Evolutionary conservation across 2,329 filamentous ascomycete species (phyloP), one percentile per base, ranked within the genome.

Genomic region (Exserohilum rostratum): DNA sequence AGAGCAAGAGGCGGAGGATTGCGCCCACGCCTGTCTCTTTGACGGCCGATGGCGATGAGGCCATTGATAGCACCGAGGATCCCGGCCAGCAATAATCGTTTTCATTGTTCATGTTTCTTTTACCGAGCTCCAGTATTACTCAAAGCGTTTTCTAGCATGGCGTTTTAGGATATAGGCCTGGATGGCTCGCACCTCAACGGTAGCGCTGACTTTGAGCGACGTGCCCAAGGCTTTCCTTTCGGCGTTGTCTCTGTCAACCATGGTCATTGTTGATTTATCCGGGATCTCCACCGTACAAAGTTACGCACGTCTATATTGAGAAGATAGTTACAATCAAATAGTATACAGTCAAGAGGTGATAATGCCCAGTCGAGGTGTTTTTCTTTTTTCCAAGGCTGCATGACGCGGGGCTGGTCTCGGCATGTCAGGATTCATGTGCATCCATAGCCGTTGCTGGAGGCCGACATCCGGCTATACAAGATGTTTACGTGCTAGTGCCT

Each of bases 1-100:
- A 67, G 42, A 75, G 72, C 13, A 82, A 81, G 72, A 74, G 75
- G 55, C 70, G 79, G 53, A 70, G 79, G 39, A 77, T 82, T 44
- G 77, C 77, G 13, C 79, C 79, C 2, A 81, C 78, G 31, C 72
- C 72, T 9, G 73, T 79, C 67, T 77, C 53, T 1, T 59, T 70
- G 45, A 59, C 54, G 1, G 50, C 46, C 10, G 64, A 64, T 9
- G 57, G 57, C 27, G 70, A 74, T 20, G 65, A 54, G 47, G 70
- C 65, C 22, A 62, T 73, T 44, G 59, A 55, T 27, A 72, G 68
- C 44, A 71, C 68, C 12, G 69, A 70, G 50, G 72, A 73, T 45
- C 58, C 61, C 18, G 58, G 48, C 30, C 56, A 53, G 55, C 47
- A 62, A 37, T 65, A 59, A 49, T 20, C 20, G 15, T 48, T 53